These are phyloP conservation scores for Penicillium concentricum DNA, from an alignment of 2,329 filamentous ascomycete species.

Conservation along the genomic window DNA sequence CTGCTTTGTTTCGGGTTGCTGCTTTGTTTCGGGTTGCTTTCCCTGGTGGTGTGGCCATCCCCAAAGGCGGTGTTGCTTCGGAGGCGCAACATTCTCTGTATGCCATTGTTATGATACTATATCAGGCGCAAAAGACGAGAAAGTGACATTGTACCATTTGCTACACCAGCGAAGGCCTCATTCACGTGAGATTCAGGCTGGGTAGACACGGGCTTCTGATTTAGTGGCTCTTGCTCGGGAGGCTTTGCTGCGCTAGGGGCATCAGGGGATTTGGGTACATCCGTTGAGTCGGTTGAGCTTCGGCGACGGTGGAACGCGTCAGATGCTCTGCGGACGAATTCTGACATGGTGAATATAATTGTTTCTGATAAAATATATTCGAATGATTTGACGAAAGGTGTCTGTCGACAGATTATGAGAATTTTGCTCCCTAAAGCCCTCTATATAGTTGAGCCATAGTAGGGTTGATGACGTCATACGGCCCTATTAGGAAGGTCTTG, in stretches of 20 bases:
- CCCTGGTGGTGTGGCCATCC: slow-evolving; percentile 1
- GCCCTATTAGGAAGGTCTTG: not conserved
- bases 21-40: slow-evolving; percentile 2
- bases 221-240: not conserved
- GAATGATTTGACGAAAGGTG: not conserved
- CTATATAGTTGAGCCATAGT: not conserved
- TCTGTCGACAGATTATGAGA: not conserved
- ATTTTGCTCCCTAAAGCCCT: not conserved
- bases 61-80: slow-evolving; percentile 8
- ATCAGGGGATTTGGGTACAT: not conserved
- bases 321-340: slow-evolving; percentile 17
- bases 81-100: slow-evolving; percentile 1
- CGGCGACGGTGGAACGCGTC: slow-evolving; percentile 14
- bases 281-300: slow-evolving; percentile 8
- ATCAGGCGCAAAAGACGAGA: not conserved
- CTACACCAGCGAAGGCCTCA: slow-evolving; percentile 2
- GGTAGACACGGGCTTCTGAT: not conserved
- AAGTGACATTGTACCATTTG: slow-evolving; percentile 1
- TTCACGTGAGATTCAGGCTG: slow-evolving; percentile 5
- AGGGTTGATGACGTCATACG: not conserved
- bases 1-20: slow-evolving; percentile 3
- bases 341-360: slow-evolving; percentile 8
- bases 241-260: slow-evolving; percentile 1
- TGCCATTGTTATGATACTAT: slow-evolving; percentile 1
- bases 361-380: not conserved